phyloP scores from a whole-genome alignment of 306 rosid species.

The Alnus rubra region DNA sequence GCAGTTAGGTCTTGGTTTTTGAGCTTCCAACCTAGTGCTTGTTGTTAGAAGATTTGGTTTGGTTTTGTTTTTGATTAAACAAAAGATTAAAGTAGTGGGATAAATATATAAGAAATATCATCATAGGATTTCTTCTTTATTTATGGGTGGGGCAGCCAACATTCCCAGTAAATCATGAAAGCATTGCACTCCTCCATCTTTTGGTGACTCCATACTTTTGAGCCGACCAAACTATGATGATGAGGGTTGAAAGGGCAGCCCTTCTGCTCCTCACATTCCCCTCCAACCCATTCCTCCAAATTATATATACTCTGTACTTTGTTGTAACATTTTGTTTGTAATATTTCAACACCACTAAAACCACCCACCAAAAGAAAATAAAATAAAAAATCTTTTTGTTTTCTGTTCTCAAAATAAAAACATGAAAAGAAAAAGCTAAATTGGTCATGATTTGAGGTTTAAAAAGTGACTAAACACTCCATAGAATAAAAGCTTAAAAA shows the following conservation, averaged over 20 bases:
- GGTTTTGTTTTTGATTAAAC: not conserved
- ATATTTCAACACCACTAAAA: constrained; percentile 21
- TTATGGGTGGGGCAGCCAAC: constrained; percentile 45
- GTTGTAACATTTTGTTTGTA: constrained; percentile 30
- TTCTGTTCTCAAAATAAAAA: no score
- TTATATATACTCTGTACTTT: constrained; percentile 34
- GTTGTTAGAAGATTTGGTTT: constrained; percentile 8
- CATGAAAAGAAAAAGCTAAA: no score
- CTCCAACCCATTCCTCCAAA: constrained; percentile 37
- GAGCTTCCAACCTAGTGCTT: constrained; percentile 19
- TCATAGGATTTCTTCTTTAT: constrained; percentile 26
- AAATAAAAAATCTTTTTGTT: no score
- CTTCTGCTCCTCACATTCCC: constrained; percentile 36
- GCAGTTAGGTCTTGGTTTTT: constrained; percentile 26
- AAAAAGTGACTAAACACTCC: no score
- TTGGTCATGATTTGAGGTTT: no score
- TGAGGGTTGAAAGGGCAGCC: constrained; percentile 33
- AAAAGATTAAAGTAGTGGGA: constrained; percentile 7
- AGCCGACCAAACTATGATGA: constrained; percentile 61
- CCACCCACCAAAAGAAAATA: not conserved
- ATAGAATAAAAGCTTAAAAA: no score
- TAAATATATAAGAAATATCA: constrained; percentile 7
- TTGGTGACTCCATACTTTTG: constrained; percentile 46
- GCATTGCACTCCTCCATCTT: constrained; percentile 59
- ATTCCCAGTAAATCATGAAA: constrained; percentile 66